Evolutionary conservation across 1,284 basidiomycete genomes (phyloP), one percentile per base, ranked within the genome.

Genomic region (Hortiboletus rubellus): DNA sequence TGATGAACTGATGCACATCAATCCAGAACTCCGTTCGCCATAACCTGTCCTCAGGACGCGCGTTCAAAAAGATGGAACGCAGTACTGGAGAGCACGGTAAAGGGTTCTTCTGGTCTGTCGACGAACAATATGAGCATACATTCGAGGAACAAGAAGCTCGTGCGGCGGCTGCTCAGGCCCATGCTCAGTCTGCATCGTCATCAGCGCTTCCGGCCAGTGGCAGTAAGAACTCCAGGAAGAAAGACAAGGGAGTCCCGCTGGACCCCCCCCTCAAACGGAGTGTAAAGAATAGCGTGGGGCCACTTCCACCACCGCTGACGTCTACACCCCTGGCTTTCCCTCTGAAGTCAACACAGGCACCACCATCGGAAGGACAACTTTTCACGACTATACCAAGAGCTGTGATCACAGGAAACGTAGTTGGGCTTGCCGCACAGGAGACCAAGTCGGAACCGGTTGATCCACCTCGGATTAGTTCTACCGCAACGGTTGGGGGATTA

Each of bases 21-120:
- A 50, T 62, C 36, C 65, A 96, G 87, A 94, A 92, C 67, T 96
- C 94, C 40, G 90, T 96, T 50, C 87, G 94, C 43, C 94, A 96
- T 72, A 96, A 94, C 71, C 75, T 97, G 22, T 94, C 92, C 3
- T 91, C 93, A 31, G 91, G 91, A 70, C 86, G 88, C 60, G 91
- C 91, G 0, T 96, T 96, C 75, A 81, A 89, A 69, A 95, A 95
- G 74, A 81, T 91, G 68, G 89, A 93, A 55, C 81, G 90, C 42
- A 91, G 87, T 60, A 85, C 88, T 30, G 92, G 92, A 54, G 91
- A 92, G 69, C 86, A 89, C 55, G 92, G 92, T 14, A 95, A 95
- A 70, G 93, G 92, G 3, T 92, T 87, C 60, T 90, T 93, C 60
- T 96, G 94, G 94, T 89, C 89, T 30, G 79, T 96, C 31, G 92